Conservation (phyloP, 148 eudicot species). For the Silene uniflora region DNA sequence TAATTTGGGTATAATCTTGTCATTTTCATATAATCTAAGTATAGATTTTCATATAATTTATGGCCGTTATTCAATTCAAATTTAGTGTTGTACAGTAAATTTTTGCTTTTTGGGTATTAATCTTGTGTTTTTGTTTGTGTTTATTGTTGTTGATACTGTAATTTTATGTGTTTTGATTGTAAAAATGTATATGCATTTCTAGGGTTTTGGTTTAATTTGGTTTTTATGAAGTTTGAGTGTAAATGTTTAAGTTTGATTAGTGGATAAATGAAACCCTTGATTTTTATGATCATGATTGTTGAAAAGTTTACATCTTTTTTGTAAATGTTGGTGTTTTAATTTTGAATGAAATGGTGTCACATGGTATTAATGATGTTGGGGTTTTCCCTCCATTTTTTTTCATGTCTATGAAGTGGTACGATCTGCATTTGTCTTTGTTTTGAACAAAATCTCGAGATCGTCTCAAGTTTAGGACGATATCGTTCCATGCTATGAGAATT, state of each 20-base stretch:
- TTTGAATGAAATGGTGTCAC: not conserved
- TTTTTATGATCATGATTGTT: not conserved
- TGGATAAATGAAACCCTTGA: not conserved
- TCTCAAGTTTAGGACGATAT: not conserved
- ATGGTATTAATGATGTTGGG: not conserved
- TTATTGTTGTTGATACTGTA: not conserved
- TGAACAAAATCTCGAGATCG: not conserved
- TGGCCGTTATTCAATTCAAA: constrained; percentile 13
- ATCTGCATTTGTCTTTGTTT: not conserved
- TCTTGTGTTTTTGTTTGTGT: not conserved
- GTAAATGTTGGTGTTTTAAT: not conserved
- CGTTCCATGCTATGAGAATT: not conserved
- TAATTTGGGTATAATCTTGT: constrained; percentile 13
- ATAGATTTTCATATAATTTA: not conserved
- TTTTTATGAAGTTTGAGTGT: not conserved
- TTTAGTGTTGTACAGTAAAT: constrained; percentile 16
- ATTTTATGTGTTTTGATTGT: not conserved
- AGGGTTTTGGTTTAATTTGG: constrained; percentile 9
- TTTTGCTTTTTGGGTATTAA: constrained; percentile 15
- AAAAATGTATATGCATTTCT: not conserved
- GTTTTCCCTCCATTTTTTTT: constrained; percentile 10
- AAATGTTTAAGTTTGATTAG: not conserved
- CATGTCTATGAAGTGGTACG: constrained; percentile 4
- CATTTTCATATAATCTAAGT: constrained; percentile 2
- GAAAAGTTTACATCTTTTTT: not conserved